Evolutionary conservation across 148 eudicot genomes (phyloP), one percentile per base, ranked within the genome.

Genomic region (Amaranthus cruentus): DNA sequence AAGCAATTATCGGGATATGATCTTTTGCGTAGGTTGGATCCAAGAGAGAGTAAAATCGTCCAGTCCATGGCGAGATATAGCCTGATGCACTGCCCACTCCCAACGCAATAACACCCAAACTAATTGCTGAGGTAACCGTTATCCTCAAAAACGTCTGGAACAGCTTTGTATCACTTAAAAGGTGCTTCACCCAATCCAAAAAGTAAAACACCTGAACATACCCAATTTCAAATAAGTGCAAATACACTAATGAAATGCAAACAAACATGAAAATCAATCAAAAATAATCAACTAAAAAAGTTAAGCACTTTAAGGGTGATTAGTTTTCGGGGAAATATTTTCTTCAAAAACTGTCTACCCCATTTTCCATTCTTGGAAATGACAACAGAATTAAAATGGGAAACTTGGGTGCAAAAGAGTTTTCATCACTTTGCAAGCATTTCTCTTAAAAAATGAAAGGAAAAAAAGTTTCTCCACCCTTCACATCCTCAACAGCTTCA

Each of bases 21-120:
- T 91, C 97, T 82, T 95, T 95, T 8, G 98, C 98, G 75, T 95
- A 91, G 56, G 98, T 95, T 68, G 98, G 98, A 83, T 95, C 98
- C 73, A 95, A 84, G 56, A 95, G 88, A 79, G 98, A 95, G 87
- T 95, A 95, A 83, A 95, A 95, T 64, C 98, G 91, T 62, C 98
- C 98, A 3, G 98, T 90, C 98, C 98, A 95, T 66, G 98, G 98
- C 51, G 98, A 87, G 66, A 95, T 91, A 73, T 90, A 95, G 43
- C 98, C 98, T 81, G 98, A 87, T 56, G 96, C 97, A 74, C 89
- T 95, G 76, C 98, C 98, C 71, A 95, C 85, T 66, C 97, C 97
- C 73, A 95, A 80, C 77, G 97, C 98, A 72, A 90, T 75, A 70
- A 85, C 90, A 79, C 96, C 98, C 66, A 91, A 67, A 75, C 84